Percentiles rank a stretch among this genome's conserved stretches.
Evolutionary conservation across 2,329 filamentous ascomycete genomes (phyloP).

Genomic region (Ampelomyces quisqualis): DNA sequence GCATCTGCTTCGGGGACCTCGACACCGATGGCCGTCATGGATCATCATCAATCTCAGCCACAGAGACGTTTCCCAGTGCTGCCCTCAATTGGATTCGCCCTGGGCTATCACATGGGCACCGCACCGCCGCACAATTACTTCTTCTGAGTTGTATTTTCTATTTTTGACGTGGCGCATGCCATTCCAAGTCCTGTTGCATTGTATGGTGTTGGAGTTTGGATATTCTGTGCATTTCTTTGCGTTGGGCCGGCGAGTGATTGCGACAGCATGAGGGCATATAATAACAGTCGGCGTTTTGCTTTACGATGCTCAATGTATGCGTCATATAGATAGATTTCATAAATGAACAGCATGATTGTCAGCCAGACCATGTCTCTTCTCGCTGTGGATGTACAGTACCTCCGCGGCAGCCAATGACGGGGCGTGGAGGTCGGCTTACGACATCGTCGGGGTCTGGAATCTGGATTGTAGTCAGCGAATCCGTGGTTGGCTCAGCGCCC

Average conservation of each 20-base stretch:
- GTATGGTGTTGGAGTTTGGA: neutral
- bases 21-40: conserved; percentile 20
- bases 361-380: too few species aligned
- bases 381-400: too few species aligned
- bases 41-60: conserved; percentile 7
- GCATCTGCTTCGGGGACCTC: conserved; percentile 22
- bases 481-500: conserved; percentile 20
- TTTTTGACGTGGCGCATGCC: conserved; percentile 4
- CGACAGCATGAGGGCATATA: conserved; percentile 2
- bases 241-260: conserved; percentile 3
- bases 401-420: conserved; percentile 21
- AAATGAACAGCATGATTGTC: too few species aligned
- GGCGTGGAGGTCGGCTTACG: conserved; percentile 17
- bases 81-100: neutral
- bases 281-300: conserved; percentile 1
- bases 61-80: neutral
- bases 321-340: neutral
- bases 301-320: neutral
- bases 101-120: conserved; percentile 5
- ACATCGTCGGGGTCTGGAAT: conserved; percentile 28
- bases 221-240: conserved; percentile 2
- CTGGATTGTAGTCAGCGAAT: conserved; percentile 1
- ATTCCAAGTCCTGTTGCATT: neutral
- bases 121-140: conserved; percentile 9
- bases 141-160: conserved; percentile 12